A percentile compares a stretch with the other conserved stretches of the same genome.
These are phyloP conservation scores for Scenedesmus sp. DNA, from an alignment of 163 green algal genomes.

Conservation along the genomic window DNA sequence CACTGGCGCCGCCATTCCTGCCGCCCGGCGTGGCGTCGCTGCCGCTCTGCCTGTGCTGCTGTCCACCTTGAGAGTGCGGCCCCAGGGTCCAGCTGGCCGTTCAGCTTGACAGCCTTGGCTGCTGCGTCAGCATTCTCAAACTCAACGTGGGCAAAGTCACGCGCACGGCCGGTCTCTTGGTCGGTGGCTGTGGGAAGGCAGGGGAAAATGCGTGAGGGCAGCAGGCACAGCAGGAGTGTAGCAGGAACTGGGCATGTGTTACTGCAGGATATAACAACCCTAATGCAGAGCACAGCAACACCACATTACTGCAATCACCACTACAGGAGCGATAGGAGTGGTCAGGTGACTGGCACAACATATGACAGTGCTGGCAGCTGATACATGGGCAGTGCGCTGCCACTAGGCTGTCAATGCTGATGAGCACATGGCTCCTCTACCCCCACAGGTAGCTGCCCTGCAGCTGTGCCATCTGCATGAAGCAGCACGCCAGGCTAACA, in stretches of 20 bases:
- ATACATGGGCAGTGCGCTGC: too few species aligned
- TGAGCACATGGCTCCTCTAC: background rate
- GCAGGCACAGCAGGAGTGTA: background rate
- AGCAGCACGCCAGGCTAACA: too few species aligned
- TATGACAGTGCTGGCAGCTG: background rate
- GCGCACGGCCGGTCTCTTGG: constrained; percentile 72
- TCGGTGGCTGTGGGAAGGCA: constrained; percentile 55
- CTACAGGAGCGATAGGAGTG: background rate
- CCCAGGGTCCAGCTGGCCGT: constrained; percentile 74
- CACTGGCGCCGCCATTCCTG: constrained; percentile 55
- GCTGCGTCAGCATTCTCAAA: constrained; percentile 82
- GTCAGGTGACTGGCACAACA: background rate
- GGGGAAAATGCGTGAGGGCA: background rate
- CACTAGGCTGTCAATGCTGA: background rate
- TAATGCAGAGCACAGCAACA: too few species aligned
- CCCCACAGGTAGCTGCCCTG: background rate
- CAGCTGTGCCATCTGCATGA: too few species aligned
- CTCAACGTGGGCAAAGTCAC: constrained; percentile 93
- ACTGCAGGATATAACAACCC: too few species aligned
- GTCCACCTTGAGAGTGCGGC: constrained; percentile 88
- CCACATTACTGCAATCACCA: too few species aligned
- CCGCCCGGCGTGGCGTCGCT: constrained; percentile 34
- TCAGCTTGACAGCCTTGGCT: constrained; percentile 74
- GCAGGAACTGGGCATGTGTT: too few species aligned
- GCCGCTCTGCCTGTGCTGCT: constrained; percentile 37